A percentile compares a stretch with the other conserved stretches of the same genome.
Conservation (phyloP, 306 rosid species). For the Ceratonia siliqua region DNA sequence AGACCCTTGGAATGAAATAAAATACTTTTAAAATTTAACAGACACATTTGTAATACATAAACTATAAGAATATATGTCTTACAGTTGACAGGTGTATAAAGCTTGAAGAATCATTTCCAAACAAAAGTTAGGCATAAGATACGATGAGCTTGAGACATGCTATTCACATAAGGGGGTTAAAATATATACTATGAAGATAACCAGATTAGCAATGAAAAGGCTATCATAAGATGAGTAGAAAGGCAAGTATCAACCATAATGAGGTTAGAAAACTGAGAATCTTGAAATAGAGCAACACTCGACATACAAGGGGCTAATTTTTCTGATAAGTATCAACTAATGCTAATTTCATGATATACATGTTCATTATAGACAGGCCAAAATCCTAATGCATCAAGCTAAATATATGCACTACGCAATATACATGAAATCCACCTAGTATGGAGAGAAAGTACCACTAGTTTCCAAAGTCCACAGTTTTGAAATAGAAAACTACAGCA, state of each 20-base stretch:
- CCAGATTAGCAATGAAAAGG: neutral
- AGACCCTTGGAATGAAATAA: neutral
- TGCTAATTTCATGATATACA: neutral
- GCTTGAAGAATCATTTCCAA: neutral
- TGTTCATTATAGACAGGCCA: neutral
- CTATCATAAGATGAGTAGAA: neutral
- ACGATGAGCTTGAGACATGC: neutral
- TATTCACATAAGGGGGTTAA: neutral
- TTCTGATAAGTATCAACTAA: neutral
- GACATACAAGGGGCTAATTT: neutral
- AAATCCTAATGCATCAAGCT: neutral
- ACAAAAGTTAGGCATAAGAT: neutral
- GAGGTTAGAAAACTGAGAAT: neutral
- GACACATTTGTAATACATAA: neutral
- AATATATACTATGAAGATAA: neutral
- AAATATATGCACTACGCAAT: neutral
- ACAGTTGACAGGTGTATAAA: neutral
- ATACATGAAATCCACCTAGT: neutral
- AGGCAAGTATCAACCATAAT: neutral
- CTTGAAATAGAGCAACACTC: neutral
- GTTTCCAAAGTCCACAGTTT: neutral
- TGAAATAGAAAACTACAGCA: neutral
- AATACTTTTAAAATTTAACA: neutral
- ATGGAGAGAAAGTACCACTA: neutral
- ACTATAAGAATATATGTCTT: neutral